phyloP scores from a whole-genome alignment of 768 basidiomycete species.

The Suillus variegatus region DNA sequence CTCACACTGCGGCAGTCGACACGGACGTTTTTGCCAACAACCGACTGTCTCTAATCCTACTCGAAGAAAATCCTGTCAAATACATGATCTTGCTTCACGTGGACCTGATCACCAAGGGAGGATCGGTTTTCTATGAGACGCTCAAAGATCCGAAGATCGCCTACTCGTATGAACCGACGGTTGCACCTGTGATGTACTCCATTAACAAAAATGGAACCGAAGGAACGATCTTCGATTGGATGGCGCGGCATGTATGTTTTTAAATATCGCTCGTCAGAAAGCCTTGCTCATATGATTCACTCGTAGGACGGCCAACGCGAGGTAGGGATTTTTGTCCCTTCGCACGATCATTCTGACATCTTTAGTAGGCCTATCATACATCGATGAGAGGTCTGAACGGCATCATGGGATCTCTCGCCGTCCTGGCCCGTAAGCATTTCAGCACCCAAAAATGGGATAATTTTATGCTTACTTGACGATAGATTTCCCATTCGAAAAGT shows the following conservation, averaged over 20 bases:
- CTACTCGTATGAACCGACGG: constrained; percentile 20
- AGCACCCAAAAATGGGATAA: not conserved
- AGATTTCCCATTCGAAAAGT: constrained; percentile 35
- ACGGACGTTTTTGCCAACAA: constrained; percentile 36
- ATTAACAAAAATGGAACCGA: constrained; percentile 19
- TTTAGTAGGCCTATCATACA: constrained; percentile 20
- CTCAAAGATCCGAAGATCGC: constrained; percentile 25
- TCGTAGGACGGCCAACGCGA: constrained; percentile 21
- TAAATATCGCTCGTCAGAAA: not conserved
- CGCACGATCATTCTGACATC: not conserved
- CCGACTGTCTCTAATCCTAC: constrained; percentile 33
- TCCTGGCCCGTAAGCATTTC: constrained; percentile 21
- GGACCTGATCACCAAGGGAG: constrained; percentile 19
- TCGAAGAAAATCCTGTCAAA: constrained; percentile 22
- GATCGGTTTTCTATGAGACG: constrained; percentile 25
- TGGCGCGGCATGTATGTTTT: constrained; percentile 23
- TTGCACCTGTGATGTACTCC: constrained; percentile 24
- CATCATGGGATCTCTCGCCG: constrained; percentile 27
- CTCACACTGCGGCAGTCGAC: constrained; percentile 23
- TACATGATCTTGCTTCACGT: constrained; percentile 23
- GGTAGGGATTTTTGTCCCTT: constrained; percentile 12
- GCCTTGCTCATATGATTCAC: not conserved
- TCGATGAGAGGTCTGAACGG: constrained; percentile 25
- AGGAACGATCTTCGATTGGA: constrained; percentile 27
- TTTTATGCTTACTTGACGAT: not conserved